Evolutionary conservation across 2,329 filamentous ascomycete genomes (phyloP), one percentile per base, ranked within the genome.

Genomic region (Trichoderma atroviride): DNA sequence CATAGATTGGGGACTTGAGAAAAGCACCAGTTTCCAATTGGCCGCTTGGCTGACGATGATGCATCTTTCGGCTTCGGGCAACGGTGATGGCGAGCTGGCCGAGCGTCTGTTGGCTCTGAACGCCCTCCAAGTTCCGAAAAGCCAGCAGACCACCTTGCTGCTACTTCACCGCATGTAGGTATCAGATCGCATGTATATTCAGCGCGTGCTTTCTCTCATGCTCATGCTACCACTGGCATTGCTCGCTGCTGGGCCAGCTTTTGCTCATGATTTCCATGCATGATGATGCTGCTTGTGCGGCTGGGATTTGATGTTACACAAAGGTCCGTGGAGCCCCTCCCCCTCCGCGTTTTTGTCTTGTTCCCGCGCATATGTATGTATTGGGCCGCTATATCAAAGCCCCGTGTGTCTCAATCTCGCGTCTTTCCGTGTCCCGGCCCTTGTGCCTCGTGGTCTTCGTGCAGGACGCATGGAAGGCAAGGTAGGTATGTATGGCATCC

Each of bases 241-340:
- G 52, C 27, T 56, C 33, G 27, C 27, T 27, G 31, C 24, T 33
- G 33, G 33, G 56, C 9, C 29, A 27, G 37, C n/a, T 14, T 37
- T 29, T 16, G 13, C 52, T 14, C 9, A 56, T 66, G 63, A 58
- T 59, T 59, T 59, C 40, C 63, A 59, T 67, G 63, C 63, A 67
- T 67, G 63, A 31, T 50, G 63, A 19, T 43, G 40, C 7, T 37
- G 50, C 63, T 57, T 66, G 55, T 66, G 63, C 63, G 63, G 63
- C 63, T 66, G 40, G 63, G 53, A 47, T 40, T 64, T 52, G 22
- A 67, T 50, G 55, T 59, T 59, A 59, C 63, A 67, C 63, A 67
- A 58, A 55, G 29, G n/a, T 27, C 29, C 63, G 24, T 35, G 60
- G 55, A 33, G 31, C 31, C 43, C 22, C 22, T 19, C 24, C 50